Evolutionary conservation across 1,284 basidiomycete species (phyloP).

Genomic region (Cryptococcus depauperatus): DNA sequence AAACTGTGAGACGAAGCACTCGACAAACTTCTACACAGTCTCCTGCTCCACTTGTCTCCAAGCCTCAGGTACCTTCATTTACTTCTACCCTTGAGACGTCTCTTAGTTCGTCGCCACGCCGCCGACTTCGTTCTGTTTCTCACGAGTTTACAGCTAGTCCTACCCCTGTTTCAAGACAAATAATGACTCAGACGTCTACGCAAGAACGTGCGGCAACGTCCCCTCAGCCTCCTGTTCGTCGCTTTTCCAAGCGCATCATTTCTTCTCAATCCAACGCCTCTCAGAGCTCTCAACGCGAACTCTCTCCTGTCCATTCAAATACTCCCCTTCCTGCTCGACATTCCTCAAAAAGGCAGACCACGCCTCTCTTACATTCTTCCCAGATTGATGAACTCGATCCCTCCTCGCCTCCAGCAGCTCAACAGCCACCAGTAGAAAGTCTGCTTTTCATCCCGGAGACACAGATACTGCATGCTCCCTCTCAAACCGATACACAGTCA

Average conservation of each 20-base stretch:
- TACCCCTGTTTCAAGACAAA: conserved; percentile 3
- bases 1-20: conserved; percentile 4
- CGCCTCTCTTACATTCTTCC: background rate
- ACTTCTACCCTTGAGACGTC: background rate
- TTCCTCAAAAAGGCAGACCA: conserved; percentile 2
- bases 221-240: conserved; percentile 1
- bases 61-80: background rate
- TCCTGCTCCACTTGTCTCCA: background rate
- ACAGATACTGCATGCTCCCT: conserved; percentile 1
- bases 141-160: conserved; percentile 6
- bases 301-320: background rate
- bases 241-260: conserved; percentile 1
- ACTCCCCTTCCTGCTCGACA: background rate
- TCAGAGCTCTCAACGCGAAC: background rate
- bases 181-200: conserved; percentile 3
- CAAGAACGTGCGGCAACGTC: conserved; percentile 4
- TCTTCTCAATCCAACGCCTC: conserved; percentile 7
- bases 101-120: conserved; percentile 3
- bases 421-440: background rate
- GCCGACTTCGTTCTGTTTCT: conserved; percentile 13
- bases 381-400: conserved; percentile 6
- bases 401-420: background rate
- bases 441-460: conserved; percentile 9
- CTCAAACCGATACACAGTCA: background rate
- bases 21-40: conserved; percentile 3